A percentile compares a stretch with the other conserved stretches of the same genome.
Evolutionary conservation across 2,329 filamentous ascomycete genomes (phyloP).

Genomic region (Paraphoma sp.): DNA sequence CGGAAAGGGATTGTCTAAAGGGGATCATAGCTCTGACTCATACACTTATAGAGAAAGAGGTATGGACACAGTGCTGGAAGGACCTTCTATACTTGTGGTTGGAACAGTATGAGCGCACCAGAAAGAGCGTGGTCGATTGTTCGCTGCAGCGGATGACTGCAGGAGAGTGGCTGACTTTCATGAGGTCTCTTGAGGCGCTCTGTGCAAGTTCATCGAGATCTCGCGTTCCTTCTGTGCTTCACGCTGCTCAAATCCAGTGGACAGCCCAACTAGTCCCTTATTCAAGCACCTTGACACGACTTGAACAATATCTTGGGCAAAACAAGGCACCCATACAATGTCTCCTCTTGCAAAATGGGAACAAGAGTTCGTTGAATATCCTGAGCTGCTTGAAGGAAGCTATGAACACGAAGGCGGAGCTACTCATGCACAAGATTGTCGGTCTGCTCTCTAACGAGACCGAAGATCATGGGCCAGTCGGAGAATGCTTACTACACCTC

Average conservation of each 20-base stretch:
- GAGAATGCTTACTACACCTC: conserved; percentile 18
- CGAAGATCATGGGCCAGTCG: conserved; percentile 18
- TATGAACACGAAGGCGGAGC: conserved; percentile 17
- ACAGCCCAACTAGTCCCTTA: conserved; percentile 6
- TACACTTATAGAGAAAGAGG: conserved; percentile 16
- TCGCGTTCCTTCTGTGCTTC: conserved; percentile 2
- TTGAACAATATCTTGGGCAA: conserved; percentile 20
- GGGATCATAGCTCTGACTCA: conserved; percentile 24
- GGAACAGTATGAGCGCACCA: not conserved
- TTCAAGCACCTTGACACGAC: conserved; percentile 15
- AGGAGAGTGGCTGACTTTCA: conserved; percentile 29
- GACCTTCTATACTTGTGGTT: conserved; percentile 25
- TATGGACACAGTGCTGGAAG: conserved; percentile 26
- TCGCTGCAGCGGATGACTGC: conserved; percentile 22
- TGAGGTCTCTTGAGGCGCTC: conserved; percentile 23
- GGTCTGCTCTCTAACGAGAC: conserved; percentile 12
- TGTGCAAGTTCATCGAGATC: conserved; percentile 6
- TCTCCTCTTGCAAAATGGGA: conserved; percentile 20
- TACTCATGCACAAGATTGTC: conserved; percentile 27
- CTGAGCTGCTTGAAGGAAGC: conserved; percentile 18
- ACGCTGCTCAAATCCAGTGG: conserved; percentile 7
- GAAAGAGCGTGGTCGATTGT: conserved; percentile 16
- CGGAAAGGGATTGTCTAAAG: conserved; percentile 8
- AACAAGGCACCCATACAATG: conserved; percentile 12
- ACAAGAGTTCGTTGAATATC: conserved; percentile 17